Percentiles rank a stretch among this genome's conserved stretches.
Evolutionary conservation across 164 flowering plant genomes (phyloP).

Genomic region (Saururus chinensis): DNA sequence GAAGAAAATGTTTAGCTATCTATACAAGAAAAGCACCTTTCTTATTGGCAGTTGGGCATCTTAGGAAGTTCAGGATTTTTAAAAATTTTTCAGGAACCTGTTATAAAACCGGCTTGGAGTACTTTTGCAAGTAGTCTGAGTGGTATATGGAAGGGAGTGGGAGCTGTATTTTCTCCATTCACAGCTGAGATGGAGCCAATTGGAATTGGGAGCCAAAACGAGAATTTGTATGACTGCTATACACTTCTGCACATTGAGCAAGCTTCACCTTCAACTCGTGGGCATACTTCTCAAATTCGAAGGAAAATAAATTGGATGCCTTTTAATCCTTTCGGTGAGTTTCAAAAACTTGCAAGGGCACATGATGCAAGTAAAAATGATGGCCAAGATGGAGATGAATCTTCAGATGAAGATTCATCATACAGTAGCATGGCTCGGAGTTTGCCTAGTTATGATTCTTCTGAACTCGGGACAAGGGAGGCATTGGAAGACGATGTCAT

Average conservation of each 20-base stretch:
- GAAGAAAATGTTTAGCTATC: not conserved
- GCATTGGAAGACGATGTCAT: slow-evolving; percentile 89
- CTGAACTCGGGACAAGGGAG: slow-evolving; percentile 57
- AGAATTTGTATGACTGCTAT: slow-evolving; percentile 72
- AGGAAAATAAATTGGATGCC: slow-evolving; percentile 82
- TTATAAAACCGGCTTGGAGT: slow-evolving; percentile 72
- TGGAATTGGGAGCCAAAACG: slow-evolving; percentile 55
- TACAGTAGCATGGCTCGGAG: slow-evolving; percentile 4
- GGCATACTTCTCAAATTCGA: slow-evolving; percentile 32
- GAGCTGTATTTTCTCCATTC: slow-evolving; percentile 89
- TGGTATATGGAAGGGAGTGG: slow-evolving; percentile 98
- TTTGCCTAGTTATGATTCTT: slow-evolving; percentile 62
- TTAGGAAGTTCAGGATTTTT: not conserved
- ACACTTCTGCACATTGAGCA: slow-evolving; percentile 56
- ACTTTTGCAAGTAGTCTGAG: slow-evolving; percentile 92
- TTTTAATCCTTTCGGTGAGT: slow-evolving; percentile 79
- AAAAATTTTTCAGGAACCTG: slow-evolving; percentile 59
- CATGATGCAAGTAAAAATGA: slow-evolving; percentile 18
- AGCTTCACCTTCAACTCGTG: slow-evolving; percentile 30
- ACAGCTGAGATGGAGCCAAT: slow-evolving; percentile 95
- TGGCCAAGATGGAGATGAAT: slow-evolving; percentile 9
- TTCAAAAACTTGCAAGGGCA: slow-evolving; percentile 12
- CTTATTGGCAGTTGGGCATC: not conserved
- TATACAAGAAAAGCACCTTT: not conserved
- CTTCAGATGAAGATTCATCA: slow-evolving; percentile 3